Evolutionary conservation across 2,329 filamentous ascomycete species (phyloP).

Genomic region (Fusarium pseudocircinatum): DNA sequence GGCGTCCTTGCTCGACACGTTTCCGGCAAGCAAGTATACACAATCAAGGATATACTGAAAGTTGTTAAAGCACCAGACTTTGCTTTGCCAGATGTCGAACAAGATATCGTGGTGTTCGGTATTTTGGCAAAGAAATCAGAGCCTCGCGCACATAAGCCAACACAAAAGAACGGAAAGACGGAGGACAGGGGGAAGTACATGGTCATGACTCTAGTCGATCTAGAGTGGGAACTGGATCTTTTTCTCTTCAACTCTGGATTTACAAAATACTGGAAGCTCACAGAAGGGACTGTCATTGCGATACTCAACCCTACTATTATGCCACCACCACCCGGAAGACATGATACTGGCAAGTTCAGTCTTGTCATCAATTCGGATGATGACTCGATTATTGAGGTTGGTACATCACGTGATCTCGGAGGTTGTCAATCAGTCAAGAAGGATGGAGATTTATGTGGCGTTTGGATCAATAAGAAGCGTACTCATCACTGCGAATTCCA

Average conservation of each 20-base stretch:
- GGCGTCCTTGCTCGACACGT: slow-evolving; percentile 81
- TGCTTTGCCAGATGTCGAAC: slow-evolving; percentile 81
- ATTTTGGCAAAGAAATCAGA: slow-evolving; percentile 90
- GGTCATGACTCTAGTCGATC: slow-evolving; percentile 86
- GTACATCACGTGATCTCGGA: slow-evolving; percentile 83
- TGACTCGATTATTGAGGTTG: slow-evolving; percentile 91
- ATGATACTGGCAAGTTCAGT: slow-evolving; percentile 85
- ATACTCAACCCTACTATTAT: slow-evolving; percentile 92
- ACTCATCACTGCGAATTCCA: slow-evolving; percentile 95
- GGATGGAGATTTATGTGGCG: slow-evolving; percentile 81
- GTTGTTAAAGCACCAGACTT: slow-evolving; percentile 85
- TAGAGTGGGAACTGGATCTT: slow-evolving; percentile 90
- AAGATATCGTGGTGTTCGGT: slow-evolving; percentile 89
- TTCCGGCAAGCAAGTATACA: slow-evolving; percentile 78
- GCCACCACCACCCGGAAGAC: slow-evolving; percentile 79
- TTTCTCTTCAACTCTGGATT: slow-evolving; percentile 94
- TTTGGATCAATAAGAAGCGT: slow-evolving; percentile 88
- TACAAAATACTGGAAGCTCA: slow-evolving; percentile 92
- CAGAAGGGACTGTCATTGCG: slow-evolving; percentile 88
- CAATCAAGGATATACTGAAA: slow-evolving; percentile 82
- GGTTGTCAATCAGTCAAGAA: slow-evolving; percentile 88
- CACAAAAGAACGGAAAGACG: slow-evolving; percentile 56
- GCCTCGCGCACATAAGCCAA: slow-evolving; percentile 69
- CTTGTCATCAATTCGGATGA: slow-evolving; percentile 86
- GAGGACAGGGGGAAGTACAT: slow-evolving; percentile 85